Evolutionary conservation across 2,329 filamentous ascomycete genomes (phyloP), one percentile per base, ranked within the genome.

Genomic region (Penicillium glabrum): DNA sequence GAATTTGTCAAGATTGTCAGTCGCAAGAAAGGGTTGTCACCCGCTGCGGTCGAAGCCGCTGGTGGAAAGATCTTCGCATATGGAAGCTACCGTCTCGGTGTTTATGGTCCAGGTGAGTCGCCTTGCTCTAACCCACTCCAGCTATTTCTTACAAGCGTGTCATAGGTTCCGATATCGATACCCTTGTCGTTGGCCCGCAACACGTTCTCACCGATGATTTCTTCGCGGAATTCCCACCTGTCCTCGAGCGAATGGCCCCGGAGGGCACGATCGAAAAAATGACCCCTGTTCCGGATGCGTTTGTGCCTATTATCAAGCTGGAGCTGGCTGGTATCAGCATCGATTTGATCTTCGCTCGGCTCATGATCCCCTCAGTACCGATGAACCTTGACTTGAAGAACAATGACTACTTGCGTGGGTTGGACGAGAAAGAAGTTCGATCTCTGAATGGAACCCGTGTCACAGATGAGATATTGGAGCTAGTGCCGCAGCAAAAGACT

Each of bases 281-380:
- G 67, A 88, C 90, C 2, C 86, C 89, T 0, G 95, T 99, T 37
- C 88, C 88, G 47, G 93, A 96, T 69, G 91, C 93, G 4, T 96
- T 91, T 69, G 93, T 98, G 8, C 95, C 95, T 47, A 96, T 99
- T 72, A 98, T 99, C 80, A 98, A 97, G 73, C 90, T 98, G 69
- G 91, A 96, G 72, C 91, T 96, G 65, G 86, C 84, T 51, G 90
- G 88, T 49, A 96, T 99, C 72, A 95, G 91, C 73, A 96, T 99
- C 71, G 95, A 99, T 82, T 78, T 99, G 64, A 96, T 98, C 72
- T 92, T 93, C 75, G 89, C 90, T 62, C 83, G 90, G 54, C 85
- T 96, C 63, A 80, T 88, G 58, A 79, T 91, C 63, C 85, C 86
- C 65, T 84, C 91, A 64, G 83, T 96, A 62, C 87, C 90, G 26